These are phyloP conservation scores for Acephala macrosclerotiorum DNA, from an alignment of 2,329 filamentous ascomycete genomes.

Conservation along the genomic window DNA sequence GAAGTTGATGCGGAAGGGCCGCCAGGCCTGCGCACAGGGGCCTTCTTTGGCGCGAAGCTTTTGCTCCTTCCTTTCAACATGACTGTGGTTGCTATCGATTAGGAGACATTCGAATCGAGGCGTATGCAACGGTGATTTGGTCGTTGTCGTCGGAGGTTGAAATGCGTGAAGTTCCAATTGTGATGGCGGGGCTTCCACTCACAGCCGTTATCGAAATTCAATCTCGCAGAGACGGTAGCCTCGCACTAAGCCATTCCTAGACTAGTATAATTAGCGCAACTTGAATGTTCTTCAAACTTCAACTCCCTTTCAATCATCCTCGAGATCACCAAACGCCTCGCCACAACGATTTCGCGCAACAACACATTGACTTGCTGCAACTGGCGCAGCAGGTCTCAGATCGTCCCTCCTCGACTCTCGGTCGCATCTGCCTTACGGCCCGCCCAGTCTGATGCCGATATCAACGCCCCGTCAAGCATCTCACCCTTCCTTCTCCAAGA, in stretches of 20 bases:
- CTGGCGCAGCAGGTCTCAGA: conserved; percentile 23
- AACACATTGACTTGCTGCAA: conserved; percentile 29
- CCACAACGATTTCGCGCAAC: conserved; percentile 24
- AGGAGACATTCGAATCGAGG: not conserved
- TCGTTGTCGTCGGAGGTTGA: not conserved
- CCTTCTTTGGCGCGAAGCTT: conserved; percentile 67
- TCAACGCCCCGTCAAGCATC: conserved; percentile 69
- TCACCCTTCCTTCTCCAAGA: conserved; percentile 88
- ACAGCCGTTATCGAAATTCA: not conserved
- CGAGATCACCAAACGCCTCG: conserved; percentile 19
- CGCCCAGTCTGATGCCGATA: conserved; percentile 82
- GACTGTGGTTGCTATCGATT: conserved; percentile 12
- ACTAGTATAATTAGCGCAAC: not conserved
- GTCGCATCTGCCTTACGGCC: conserved; percentile 45
- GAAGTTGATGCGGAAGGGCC: conserved; percentile 49
- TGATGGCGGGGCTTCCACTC: not conserved
- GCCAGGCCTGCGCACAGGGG: conserved; percentile 59
- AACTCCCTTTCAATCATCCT: conserved; percentile 11
- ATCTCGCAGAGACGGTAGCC: too few relatives aligned
- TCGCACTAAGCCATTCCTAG: too few relatives aligned
- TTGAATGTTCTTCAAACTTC: conserved; percentile 16
- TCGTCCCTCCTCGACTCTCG: conserved; percentile 36
- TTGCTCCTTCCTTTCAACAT: conserved; percentile 63
- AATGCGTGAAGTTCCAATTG: not conserved
- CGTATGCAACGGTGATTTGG: not conserved